phyloP scores from a whole-genome alignment of 257 asterid genomes.

The Solanum chiquidenum region DNA sequence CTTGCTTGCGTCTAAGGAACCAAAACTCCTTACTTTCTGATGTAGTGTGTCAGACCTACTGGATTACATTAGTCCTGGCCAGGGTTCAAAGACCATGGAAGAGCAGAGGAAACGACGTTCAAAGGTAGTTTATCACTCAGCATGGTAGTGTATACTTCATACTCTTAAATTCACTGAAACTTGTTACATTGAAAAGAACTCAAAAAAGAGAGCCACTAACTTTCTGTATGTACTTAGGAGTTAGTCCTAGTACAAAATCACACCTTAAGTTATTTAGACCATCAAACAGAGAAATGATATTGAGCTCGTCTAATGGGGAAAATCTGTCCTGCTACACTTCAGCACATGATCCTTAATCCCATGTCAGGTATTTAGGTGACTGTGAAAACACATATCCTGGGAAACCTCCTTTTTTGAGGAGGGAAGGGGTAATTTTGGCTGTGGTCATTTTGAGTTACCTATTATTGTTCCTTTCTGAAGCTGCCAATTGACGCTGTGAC shows the following conservation, averaged over 20 bases:
- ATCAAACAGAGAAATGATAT: neutral
- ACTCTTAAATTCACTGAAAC: neutral
- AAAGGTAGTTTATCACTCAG: slow-evolving; percentile 41
- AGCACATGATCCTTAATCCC: neutral
- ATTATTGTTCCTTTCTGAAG: neutral
- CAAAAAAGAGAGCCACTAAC: neutral
- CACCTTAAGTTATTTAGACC: neutral
- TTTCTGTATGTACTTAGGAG: neutral
- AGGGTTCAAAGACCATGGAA: slow-evolving; percentile 58
- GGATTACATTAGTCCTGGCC: slow-evolving; percentile 84
- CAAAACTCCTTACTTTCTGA: slow-evolving; percentile 17
- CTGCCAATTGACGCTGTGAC: slow-evolving; percentile 8
- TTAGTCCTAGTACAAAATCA: neutral
- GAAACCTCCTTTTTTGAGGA: neutral
- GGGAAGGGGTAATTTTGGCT: neutral
- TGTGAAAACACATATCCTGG: neutral
- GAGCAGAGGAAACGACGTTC: slow-evolving; percentile 75
- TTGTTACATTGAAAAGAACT: neutral
- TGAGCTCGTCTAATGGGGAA: neutral
- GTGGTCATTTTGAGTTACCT: neutral
- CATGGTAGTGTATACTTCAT: neutral
- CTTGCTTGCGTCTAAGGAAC: slow-evolving; percentile 13
- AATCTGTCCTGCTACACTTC: neutral
- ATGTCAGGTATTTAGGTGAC: neutral
- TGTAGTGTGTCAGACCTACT: slow-evolving; percentile 99